Evolutionary conservation across 2,329 filamentous ascomycete species (phyloP), one percentile per base, ranked within the genome.

Genomic region (Botrytis squamosa): DNA sequence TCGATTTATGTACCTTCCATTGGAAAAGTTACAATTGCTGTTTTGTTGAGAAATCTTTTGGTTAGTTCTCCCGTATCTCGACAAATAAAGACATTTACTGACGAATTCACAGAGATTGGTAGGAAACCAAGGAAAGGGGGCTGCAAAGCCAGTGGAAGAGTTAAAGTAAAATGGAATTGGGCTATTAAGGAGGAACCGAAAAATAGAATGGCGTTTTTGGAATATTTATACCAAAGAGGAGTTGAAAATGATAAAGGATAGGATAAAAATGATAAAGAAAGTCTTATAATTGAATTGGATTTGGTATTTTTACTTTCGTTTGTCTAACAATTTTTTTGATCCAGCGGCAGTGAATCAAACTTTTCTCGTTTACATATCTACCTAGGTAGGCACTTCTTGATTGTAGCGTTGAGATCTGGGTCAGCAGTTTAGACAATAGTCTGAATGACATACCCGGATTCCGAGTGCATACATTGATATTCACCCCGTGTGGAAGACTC

Each of bases 1-100:
- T 94, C 94, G 8, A 97, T 99, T 80, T 99, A 98, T 80, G 95
- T 98, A 29, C 96, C 96, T 1, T 96, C 95, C 0, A 97, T 98
- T 77, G 96, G 96, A 79, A 99, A 98, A 85, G 95, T 98, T 66
- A 99, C 96, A 0, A 98, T 98, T 81, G 93, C 95, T 25, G 91
- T 98, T 49, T 84, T 99, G 74, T 85, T 98, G 80, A 88, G 96
- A 73, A 99, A 99, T 81, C 84, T 98, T 52, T 87, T 98, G 81
- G 77, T 77, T 72, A 68, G 75, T 73, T 2, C 12, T 46, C 25
- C 68, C n/a, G 4, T 42, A 1, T 25, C 9, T 46, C 14, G 14
- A 12, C 4, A 16, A 12, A 49, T 9, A 25, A 69, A 22, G 10
- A 4, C 18, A 1, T 18, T 18, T 42, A 38, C 40, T 69, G 20